These are phyloP conservation scores for Chenopodium suecicum DNA, from an alignment of 148 eudicot species.

Conservation along the genomic window DNA sequence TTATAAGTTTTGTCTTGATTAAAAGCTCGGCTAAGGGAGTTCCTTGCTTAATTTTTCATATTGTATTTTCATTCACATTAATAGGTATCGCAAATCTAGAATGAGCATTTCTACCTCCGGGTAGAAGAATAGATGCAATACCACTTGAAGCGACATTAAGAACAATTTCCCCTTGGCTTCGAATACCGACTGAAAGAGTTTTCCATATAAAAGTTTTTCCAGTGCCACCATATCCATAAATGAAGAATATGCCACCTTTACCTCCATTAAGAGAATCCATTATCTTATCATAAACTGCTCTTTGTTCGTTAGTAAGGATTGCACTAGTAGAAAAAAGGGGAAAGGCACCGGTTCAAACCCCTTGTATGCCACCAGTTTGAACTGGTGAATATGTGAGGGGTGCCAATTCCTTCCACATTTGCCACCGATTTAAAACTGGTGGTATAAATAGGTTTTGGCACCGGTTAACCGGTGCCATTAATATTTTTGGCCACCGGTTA, in stretches of 20 bases:
- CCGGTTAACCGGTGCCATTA: too few species aligned
- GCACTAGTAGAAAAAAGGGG: too few species aligned
- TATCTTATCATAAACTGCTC: neutral
- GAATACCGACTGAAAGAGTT: neutral
- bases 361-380: too few species aligned
- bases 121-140: too few species aligned
- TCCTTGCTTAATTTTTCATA: neutral
- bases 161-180: neutral
- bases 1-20: neutral
- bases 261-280: neutral
- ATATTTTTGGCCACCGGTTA: too few species aligned
- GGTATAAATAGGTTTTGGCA: too few species aligned
- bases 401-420: too few species aligned
- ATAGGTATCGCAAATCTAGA: constrained; percentile 1
- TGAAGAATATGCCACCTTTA: neutral
- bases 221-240: constrained; percentile 10
- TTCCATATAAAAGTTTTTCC: constrained; percentile 7
- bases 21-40: neutral
- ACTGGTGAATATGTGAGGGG: too few species aligned
- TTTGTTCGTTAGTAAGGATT: neutral
- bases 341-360: too few species aligned
- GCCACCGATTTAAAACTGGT: too few species aligned
- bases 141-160: too few species aligned
- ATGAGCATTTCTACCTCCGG: neutral
- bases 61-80: neutral